phyloP scores from a whole-genome alignment of 140 eudicot genomes.

The Cichorium intybus region DNA sequence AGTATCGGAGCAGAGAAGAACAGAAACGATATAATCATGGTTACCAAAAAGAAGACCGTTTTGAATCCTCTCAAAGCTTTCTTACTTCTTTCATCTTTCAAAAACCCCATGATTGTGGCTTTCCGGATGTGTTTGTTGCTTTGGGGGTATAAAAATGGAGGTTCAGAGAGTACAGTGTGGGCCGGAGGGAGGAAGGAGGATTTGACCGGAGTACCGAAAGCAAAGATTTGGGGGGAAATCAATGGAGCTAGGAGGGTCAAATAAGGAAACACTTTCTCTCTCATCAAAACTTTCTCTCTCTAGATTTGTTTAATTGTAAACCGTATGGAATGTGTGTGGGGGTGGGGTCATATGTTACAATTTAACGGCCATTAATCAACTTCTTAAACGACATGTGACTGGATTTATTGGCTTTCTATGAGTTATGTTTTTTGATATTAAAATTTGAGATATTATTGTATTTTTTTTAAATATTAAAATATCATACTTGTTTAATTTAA shows the following conservation, averaged over 20 bases:
- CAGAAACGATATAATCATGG: constrained; percentile 65
- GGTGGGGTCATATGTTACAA: constrained; percentile 9
- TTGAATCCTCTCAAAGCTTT: constrained; percentile 58
- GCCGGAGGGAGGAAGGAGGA: too few relatives aligned
- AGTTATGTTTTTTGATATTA: too few relatives aligned
- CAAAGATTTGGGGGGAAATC: background rate
- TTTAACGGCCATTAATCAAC: constrained; percentile 35
- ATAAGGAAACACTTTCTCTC: constrained; percentile 22
- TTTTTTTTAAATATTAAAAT: too few relatives aligned
- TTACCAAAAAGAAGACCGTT: too few relatives aligned
- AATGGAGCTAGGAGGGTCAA: constrained; percentile 27
- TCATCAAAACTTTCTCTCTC: constrained; percentile 13
- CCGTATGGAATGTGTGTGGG: constrained; percentile 18
- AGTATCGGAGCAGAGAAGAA: constrained; percentile 77
- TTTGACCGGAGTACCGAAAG: constrained; percentile 10
- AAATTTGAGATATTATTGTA: too few relatives aligned
- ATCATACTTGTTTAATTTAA: too few relatives aligned
- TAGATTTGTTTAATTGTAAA: constrained; percentile 2
- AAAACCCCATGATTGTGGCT: constrained; percentile 40
- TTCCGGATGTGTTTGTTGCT: background rate
- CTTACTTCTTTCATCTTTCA: constrained; percentile 55
- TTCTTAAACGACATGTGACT: constrained; percentile 12
- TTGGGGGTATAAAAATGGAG: background rate
- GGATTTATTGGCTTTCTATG: too few relatives aligned
- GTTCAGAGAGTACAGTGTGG: background rate